Evolutionary conservation across 345 rosid genomes (phyloP).

Genomic region (Gynandropsis gynandra): DNA sequence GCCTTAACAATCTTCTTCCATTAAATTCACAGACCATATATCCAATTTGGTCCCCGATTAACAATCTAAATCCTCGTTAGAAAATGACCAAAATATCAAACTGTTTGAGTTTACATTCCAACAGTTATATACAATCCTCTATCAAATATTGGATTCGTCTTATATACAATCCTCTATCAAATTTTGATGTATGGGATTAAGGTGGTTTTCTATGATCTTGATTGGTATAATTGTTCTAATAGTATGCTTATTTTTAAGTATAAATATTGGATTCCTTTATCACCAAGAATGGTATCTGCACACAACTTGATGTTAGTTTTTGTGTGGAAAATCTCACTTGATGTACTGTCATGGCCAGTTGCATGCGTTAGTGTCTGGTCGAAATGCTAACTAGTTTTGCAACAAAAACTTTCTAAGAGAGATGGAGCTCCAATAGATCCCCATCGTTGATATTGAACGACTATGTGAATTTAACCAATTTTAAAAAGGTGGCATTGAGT

Average conservation of each 20-base stretch:
- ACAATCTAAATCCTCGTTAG: too few relatives aligned
- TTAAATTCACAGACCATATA: too few relatives aligned
- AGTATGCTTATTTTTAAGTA: neutral
- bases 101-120: too few relatives aligned
- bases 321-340: neutral
- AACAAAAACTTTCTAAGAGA: constrained; percentile 95
- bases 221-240: neutral
- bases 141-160: too few relatives aligned
- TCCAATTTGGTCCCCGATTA: too few relatives aligned
- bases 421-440: constrained; percentile 74
- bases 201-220: constrained; percentile 36
- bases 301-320: constrained; percentile 1
- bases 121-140: too few relatives aligned
- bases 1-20: too few relatives aligned
- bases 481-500: constrained; percentile 67
- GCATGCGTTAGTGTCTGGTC: constrained; percentile 9
- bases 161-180: too few relatives aligned
- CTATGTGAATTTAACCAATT: constrained; percentile 75
- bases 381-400: constrained; percentile 29
- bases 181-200: constrained; percentile 79
- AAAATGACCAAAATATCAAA: too few relatives aligned
- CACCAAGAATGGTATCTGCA: neutral
- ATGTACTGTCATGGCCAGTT: constrained; percentile 9
- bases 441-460: constrained; percentile 67
- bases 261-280: neutral